Conservation (phyloP, 768 basidiomycete species). For the Crepidotus variabilis region DNA sequence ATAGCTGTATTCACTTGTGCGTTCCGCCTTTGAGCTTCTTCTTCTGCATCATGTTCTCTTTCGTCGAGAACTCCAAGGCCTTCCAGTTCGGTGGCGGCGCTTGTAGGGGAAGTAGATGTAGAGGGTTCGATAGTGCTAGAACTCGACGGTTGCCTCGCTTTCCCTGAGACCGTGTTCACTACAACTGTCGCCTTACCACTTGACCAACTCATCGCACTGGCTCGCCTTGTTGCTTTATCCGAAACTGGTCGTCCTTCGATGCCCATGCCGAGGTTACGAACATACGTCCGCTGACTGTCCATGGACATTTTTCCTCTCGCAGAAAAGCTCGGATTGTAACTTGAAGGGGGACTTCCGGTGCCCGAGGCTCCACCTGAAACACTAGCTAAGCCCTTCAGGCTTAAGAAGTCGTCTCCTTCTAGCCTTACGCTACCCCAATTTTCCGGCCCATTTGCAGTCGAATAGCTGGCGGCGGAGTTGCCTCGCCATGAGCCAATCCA, state of each 20-base stretch:
- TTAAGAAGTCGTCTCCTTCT: constrained; percentile 66
- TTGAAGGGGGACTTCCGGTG: not conserved
- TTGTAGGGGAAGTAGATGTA: not conserved
- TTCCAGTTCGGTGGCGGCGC: constrained; percentile 9
- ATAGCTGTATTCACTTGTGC: constrained; percentile 42
- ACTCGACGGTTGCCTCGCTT: constrained; percentile 30
- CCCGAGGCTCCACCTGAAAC: not conserved
- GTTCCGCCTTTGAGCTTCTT: constrained; percentile 23
- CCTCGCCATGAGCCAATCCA: constrained; percentile 72
- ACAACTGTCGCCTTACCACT: constrained; percentile 33
- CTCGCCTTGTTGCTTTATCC: constrained; percentile 34
- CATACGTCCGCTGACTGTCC: constrained; percentile 23
- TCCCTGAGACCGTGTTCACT: constrained; percentile 14
- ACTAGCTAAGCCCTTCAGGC: constrained; percentile 18
- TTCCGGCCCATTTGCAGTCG: constrained; percentile 40
- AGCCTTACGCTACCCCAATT: constrained; percentile 58
- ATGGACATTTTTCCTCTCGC: not conserved
- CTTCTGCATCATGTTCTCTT: constrained; percentile 14
- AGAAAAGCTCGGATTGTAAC: not conserved
- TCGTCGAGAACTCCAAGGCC: not conserved
- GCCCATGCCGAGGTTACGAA: constrained; percentile 63
- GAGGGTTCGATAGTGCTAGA: constrained; percentile 11
- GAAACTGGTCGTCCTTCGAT: constrained; percentile 59
- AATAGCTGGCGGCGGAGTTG: constrained; percentile 44
- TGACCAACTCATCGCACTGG: constrained; percentile 50